phyloP scores from a whole-genome alignment of 2,329 filamentous ascomycete species.

The Fusarium fujikuroi region DNA sequence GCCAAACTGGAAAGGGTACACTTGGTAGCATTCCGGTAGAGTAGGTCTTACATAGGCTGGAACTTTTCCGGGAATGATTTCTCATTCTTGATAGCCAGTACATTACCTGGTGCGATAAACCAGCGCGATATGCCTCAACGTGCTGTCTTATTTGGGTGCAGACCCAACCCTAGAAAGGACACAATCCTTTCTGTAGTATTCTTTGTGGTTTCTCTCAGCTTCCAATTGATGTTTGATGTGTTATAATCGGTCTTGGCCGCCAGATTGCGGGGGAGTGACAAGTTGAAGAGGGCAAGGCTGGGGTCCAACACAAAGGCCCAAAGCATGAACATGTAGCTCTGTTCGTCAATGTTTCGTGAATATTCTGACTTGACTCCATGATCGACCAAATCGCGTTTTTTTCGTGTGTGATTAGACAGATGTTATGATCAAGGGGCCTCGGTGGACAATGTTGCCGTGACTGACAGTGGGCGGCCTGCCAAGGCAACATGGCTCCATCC shows the following conservation, averaged over 20 bases:
- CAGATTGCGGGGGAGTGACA: neutral
- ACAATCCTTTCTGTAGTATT: neutral
- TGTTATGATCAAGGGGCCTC: neutral
- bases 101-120: neutral
- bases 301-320: too few relatives aligned
- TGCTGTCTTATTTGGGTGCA: neutral
- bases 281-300: too few relatives aligned
- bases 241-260: neutral
- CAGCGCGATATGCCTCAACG: neutral
- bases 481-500: too few relatives aligned
- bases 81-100: neutral
- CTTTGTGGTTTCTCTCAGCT: neutral
- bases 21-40: neutral
- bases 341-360: too few relatives aligned
- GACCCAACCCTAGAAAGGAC: neutral
- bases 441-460: neutral
- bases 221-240: neutral
- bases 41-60: neutral
- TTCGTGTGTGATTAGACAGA: neutral
- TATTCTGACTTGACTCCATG: too few relatives aligned
- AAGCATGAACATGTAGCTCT: too few relatives aligned
- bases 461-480: neutral
- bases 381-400: too few relatives aligned
- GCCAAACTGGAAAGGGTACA: neutral
- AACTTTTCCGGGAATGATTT: neutral